Conservation (phyloP, 2,329 filamentous ascomycete species). For the Colletotrichum spinosum region DNA sequence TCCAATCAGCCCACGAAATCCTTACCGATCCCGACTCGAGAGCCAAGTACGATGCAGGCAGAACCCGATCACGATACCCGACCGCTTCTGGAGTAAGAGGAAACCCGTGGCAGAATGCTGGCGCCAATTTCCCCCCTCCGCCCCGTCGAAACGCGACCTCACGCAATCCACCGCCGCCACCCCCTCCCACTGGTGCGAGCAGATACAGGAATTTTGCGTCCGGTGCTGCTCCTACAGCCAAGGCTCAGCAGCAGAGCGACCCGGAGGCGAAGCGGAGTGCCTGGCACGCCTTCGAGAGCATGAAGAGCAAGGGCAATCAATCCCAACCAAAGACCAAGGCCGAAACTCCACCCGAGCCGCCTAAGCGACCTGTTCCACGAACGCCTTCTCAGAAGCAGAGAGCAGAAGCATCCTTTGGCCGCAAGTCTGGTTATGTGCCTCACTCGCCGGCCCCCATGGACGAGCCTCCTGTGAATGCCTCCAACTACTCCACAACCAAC, state of each 20-base stretch:
- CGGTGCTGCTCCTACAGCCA: constrained; percentile 56
- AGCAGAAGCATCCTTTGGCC: constrained; percentile 67
- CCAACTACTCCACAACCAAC: constrained; percentile 60
- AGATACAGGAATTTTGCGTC: constrained; percentile 58
- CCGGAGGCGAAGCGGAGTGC: constrained; percentile 55
- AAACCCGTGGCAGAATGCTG: constrained; percentile 67
- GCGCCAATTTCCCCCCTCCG: constrained; percentile 62
- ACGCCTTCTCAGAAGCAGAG: constrained; percentile 66
- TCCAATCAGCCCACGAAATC: constrained; percentile 88
- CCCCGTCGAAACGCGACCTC: constrained; percentile 53
- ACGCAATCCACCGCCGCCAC: constrained; percentile 33
- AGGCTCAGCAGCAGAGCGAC: constrained; percentile 47
- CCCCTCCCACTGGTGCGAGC: constrained; percentile 53
- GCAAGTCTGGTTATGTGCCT: constrained; percentile 62
- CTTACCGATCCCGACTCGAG: constrained; percentile 63
- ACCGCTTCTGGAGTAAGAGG: constrained; percentile 66
- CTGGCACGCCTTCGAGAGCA: constrained; percentile 56
- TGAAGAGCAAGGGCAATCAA: constrained; percentile 50
- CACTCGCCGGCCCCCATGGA: constrained; percentile 61
- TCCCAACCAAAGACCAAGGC: constrained; percentile 42
- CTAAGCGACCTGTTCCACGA: constrained; percentile 56
- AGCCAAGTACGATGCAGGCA: constrained; percentile 64
- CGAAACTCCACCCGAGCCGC: constrained; percentile 43
- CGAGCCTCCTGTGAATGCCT: constrained; percentile 63
- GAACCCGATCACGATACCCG: constrained; percentile 54